These are phyloP conservation scores for Hypoxylon sp. DNA, from an alignment of 2,329 filamentous ascomycete genomes.

Conservation along the genomic window DNA sequence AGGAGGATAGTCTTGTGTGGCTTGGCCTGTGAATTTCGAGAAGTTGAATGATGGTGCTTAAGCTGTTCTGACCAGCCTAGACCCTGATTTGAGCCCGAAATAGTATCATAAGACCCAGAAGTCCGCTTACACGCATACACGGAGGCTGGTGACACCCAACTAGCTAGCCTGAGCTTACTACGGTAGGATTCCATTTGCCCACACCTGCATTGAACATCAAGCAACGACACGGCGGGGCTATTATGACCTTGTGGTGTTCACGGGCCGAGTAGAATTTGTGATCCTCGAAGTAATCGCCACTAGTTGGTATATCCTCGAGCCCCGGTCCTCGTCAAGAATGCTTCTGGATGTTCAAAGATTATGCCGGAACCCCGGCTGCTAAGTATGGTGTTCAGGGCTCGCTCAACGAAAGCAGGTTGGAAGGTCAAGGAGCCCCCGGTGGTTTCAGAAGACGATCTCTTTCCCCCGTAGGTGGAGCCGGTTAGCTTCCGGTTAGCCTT, in stretches of 20 bases:
- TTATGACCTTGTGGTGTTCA: constrained; percentile 14
- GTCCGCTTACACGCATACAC: constrained; percentile 32
- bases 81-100: constrained; percentile 31
- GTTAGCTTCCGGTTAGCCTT: constrained; percentile 42
- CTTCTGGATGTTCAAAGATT: constrained; percentile 47
- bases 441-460: constrained; percentile 49
- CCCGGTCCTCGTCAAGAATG: constrained; percentile 39
- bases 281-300: constrained; percentile 33
- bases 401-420: constrained; percentile 23
- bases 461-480: constrained; percentile 45
- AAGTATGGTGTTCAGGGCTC: constrained; percentile 38
- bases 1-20: constrained; percentile 7
- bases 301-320: constrained; percentile 31
- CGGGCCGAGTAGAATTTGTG: constrained; percentile 26
- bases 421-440: constrained; percentile 40
- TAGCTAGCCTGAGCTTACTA: constrained; percentile 40
- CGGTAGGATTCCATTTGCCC: constrained; percentile 36
- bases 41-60: constrained; percentile 1
- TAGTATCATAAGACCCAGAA: constrained; percentile 22
- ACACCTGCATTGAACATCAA: constrained; percentile 23
- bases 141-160: constrained; percentile 30
- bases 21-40: constrained; percentile 10
- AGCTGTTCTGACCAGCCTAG: constrained; percentile 18
- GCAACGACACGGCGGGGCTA: constrained; percentile 31
- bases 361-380: constrained; percentile 41